Evolutionary conservation across 495 filamentous ascomycete species (phyloP).

Genomic region (Clohesyomyces aquaticus): DNA sequence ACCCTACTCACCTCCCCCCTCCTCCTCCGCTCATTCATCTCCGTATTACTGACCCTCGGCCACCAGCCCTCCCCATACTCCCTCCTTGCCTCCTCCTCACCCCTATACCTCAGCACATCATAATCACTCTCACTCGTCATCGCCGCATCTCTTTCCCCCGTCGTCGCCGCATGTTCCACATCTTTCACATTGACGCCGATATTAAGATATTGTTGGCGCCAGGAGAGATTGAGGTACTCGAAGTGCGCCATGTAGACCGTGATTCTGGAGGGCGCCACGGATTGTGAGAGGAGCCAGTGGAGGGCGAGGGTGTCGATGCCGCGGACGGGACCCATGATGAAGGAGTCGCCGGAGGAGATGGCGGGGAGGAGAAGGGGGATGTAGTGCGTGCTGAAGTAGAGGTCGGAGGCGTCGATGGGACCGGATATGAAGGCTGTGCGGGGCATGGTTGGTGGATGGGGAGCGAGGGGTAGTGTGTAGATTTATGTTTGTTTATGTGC

Average conservation of each 20-base stretch:
- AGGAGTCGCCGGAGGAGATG: constrained; percentile 18
- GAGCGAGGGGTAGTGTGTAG: no score
- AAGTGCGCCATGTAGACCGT: constrained; percentile 34
- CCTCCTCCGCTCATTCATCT: constrained; percentile 34
- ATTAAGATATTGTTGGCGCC: constrained; percentile 4
- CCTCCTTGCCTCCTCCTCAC: constrained; percentile 23
- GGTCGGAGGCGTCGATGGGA: constrained; percentile 21
- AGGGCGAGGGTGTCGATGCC: constrained; percentile 34
- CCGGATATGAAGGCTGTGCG: constrained; percentile 34
- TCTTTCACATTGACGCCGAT: constrained; percentile 19
- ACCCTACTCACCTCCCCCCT: constrained; percentile 5
- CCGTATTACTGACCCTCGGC: constrained; percentile 31
- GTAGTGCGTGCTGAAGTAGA: constrained; percentile 28
- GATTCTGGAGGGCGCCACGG: constrained; percentile 3
- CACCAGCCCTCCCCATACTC: constrained; percentile 30
- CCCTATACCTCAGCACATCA: constrained; percentile 34
- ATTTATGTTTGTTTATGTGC: no score
- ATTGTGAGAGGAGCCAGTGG: constrained; percentile 9
- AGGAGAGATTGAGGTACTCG: constrained; percentile 3
- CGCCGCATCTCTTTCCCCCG: constrained; percentile 25
- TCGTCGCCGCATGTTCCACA: constrained; percentile 17
- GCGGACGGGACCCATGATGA: constrained; percentile 30
- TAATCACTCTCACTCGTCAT: constrained; percentile 33
- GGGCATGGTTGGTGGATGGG: no score
- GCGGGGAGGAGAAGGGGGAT: constrained; percentile 1